Conservation (phyloP, 1,139 yeast species). For the Meyerozyma athensensis region DNA sequence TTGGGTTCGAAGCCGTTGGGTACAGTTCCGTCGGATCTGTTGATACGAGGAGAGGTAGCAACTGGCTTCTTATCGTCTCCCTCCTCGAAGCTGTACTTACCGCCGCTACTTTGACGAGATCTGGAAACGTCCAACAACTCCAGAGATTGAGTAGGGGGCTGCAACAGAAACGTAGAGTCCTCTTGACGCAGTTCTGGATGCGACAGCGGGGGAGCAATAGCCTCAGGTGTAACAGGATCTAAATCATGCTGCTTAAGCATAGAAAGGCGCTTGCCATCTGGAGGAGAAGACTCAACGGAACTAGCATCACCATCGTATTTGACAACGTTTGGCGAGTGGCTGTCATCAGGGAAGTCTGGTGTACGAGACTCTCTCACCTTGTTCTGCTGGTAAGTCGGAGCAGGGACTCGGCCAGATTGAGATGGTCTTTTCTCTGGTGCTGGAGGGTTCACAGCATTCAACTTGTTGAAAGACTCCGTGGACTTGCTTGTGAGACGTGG, state of each 20-base stretch:
- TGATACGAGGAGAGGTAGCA: slow-evolving; percentile 23
- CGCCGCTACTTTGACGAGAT: slow-evolving; percentile 18
- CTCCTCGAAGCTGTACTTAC: slow-evolving; percentile 39
- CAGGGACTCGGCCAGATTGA: slow-evolving; percentile 2
- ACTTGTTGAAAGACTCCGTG: slow-evolving; percentile 11
- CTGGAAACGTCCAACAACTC: slow-evolving; percentile 6
- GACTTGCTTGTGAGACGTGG: slow-evolving; percentile 10
- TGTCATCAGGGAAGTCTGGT: slow-evolving; percentile 1
- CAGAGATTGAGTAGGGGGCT: slow-evolving; percentile 2
- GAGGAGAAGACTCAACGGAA: slow-evolving; percentile 17
- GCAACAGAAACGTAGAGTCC: background rate
- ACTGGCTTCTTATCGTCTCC: slow-evolving; percentile 38
- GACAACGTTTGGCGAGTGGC: slow-evolving; percentile 21
- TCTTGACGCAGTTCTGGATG: background rate
- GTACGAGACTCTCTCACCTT: background rate
- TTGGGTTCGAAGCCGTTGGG: background rate
- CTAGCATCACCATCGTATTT: slow-evolving; percentile 13
- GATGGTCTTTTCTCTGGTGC: background rate
- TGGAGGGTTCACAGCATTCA: background rate
- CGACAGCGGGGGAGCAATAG: background rate
- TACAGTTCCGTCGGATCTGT: background rate
- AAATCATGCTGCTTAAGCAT: slow-evolving; percentile 33
- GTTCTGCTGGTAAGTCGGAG: slow-evolving; percentile 11
- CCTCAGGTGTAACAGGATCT: background rate
- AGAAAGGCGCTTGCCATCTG: slow-evolving; percentile 22